Base-by-base conservation (phyloP, 768 basidiomycete species). In the Tulasnella sp. region DNA sequence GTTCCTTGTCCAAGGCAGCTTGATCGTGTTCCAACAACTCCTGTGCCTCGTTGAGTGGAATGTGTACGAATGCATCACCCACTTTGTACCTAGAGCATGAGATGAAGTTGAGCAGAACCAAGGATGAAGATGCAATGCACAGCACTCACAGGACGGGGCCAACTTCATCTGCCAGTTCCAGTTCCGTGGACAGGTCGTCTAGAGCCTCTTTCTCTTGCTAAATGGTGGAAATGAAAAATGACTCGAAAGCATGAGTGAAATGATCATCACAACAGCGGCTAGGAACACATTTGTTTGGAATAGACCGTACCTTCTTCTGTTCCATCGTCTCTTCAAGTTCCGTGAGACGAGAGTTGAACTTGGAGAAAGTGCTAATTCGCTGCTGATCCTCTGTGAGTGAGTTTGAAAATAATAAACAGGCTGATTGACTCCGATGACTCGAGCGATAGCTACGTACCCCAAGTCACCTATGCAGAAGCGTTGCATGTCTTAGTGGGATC, bases 181-280 rank as follows among this genome's bases (percentile, higher is more conserved):
- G 79, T 67, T 96, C 94, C 47, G 80, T 86, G 1, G 82, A 73
- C 29, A 96, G 78, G 69, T 97, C 94, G 61, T 95, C 91, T 13
- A 95, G 80, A 2, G 91, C 86, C 66, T 96, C 94, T 73, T 94
- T 94, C 73, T 95, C 92, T 79, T 88, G 84, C 92, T 97, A 68
- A 21, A 43, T 13, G n/a, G n/a, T n/a, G n/a, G n/a, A 17, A 51
- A 47, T 23, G 47, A 52, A 41, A 24, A n/a, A 49, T 63, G 29
- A 15, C 38, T 21, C 44, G 63, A 51, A 21, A 19, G 47, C 49
- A 32, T 23, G 44, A 56, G 21, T 13, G 26, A 23, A 19, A 19
- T 26, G 26, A 30, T 26, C 17, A 15, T 29, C 26, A 17, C 27
- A 23, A 8, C 21, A 26, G 32, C 10, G 15, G 7, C 26, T 23